Evolutionary conservation across 345 rosid genomes (phyloP), one percentile per base, ranked within the genome.

Genomic region (Eucalyptus tenuipes): DNA sequence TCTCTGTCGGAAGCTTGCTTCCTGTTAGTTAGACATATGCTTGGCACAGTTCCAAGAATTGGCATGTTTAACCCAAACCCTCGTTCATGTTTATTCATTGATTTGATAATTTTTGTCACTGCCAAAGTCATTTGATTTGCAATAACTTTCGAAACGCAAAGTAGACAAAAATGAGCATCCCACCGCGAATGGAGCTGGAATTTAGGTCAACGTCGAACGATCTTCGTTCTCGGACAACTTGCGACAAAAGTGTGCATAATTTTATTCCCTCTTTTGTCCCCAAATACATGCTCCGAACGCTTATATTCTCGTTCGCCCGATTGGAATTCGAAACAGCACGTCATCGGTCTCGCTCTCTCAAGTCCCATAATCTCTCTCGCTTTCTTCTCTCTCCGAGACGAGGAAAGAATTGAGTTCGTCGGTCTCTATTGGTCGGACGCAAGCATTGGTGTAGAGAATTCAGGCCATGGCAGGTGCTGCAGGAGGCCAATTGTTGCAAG

Each of bases 401-500:
- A 6, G 75, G 75, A 29, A 64, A n/a, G 66, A 59, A 5, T 59
- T 27, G 66, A 59, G 66, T 27, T 25, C 31, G 14, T 27, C 16
- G 4, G 29, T 59, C 6, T 17, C 81, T 5, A 22, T 37, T 14
- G 0, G 45, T 37, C 13, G 25, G 25, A 71, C 0, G 7, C 81
- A 10, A 71, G 45, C 45, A 10, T 37, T 42, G 13, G 81, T 71
- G 12, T 71, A 37, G 81, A 40, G 81, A 33, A 9, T 15, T 33
- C 12, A 5, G 25, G 49, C 66, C 85, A 94, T 94, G 96, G 94
- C 93, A 12, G 92, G 81, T 87, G 86, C 82, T 53, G 25, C 85
- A 3, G 93, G 93, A 88, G 96, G 90, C 1, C 89, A 90, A 80
- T 49, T 93, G 7, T 49, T 94, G 88, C 88, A 90, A 85, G 88